A percentile compares a stretch with the other conserved stretches of the same genome.
Conservation (phyloP, 78 protist species). For the Tieghemostelium lacteum region DNA sequence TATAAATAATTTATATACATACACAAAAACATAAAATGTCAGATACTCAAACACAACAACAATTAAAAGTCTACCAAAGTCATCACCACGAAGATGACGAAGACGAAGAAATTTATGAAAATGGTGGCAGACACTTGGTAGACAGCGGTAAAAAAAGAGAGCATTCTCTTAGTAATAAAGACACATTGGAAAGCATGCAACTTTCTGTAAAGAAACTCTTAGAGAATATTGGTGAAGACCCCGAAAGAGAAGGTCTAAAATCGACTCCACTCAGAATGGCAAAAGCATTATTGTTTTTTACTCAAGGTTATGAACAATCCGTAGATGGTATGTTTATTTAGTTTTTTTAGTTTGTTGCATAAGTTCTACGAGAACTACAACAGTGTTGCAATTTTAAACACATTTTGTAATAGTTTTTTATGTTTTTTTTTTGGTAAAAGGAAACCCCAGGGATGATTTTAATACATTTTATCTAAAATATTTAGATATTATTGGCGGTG, state of each 20-base stretch:
- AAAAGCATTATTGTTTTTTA: conserved; percentile 91
- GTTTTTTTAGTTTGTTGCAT: no score
- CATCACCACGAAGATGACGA: conserved; percentile 41
- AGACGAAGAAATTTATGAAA: conserved; percentile 50
- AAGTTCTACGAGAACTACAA: no score
- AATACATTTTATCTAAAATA: neutral
- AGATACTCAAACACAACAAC: no score
- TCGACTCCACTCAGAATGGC: conserved; percentile 92
- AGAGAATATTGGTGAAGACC: conserved; percentile 70
- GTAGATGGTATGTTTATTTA: conserved; percentile 73
- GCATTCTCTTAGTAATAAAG: neutral
- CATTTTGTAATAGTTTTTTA: no score
- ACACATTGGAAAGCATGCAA: conserved; percentile 13
- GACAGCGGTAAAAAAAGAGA: conserved; percentile 2
- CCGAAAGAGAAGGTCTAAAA: conserved; percentile 80
- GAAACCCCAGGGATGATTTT: neutral
- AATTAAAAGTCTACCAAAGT: conserved; percentile 4
- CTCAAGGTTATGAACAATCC: conserved; percentile 90
- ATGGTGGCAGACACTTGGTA: neutral
- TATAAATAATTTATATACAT: no score
- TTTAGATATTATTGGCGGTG: conserved; percentile 86
- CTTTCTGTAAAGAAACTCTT: conserved; percentile 14
- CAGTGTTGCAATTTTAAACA: no score
- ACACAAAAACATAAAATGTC: no score
- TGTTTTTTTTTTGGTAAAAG: neutral